phyloP scores from a whole-genome alignment of 2,329 filamentous ascomycete genomes.

The Colletotrichum destructivum region DNA sequence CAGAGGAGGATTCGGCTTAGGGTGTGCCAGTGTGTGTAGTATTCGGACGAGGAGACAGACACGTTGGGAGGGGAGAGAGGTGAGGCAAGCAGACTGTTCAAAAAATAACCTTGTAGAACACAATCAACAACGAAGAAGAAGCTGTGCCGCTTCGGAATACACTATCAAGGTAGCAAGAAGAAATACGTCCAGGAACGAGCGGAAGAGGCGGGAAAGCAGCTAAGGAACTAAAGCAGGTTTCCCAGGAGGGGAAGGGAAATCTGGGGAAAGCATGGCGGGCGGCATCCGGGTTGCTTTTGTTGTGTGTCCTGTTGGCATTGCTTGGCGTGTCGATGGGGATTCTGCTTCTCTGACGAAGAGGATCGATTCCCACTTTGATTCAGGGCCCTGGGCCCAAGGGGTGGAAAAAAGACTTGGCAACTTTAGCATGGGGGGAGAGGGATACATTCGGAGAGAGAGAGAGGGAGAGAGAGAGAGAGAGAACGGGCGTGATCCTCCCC shows the following conservation, averaged over 20 bases:
- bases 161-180: background rate
- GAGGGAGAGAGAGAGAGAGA: too few relatives aligned
- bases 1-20: background rate
- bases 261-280: slow-evolving; percentile 30
- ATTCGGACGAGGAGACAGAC: background rate
- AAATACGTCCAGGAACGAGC: slow-evolving; percentile 5
- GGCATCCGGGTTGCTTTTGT: slow-evolving; percentile 33
- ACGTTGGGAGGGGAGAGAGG: too few relatives aligned
- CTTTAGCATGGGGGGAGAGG: background rate
- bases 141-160: background rate
- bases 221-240: slow-evolving; percentile 10
- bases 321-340: slow-evolving; percentile 30
- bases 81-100: background rate
- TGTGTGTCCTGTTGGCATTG: background rate
- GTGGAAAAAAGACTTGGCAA: slow-evolving; percentile 1
- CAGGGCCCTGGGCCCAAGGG: background rate
- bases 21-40: background rate
- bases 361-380: slow-evolving; percentile 6
- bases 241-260: slow-evolving; percentile 13
- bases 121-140: background rate
- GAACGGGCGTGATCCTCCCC: too few relatives aligned
- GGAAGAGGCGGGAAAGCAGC: slow-evolving; percentile 16
- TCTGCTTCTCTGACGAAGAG: background rate
- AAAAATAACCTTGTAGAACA: background rate
- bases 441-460: background rate